Percentiles rank a stretch among this genome's conserved stretches.
phyloP scores from a whole-genome alignment of 768 basidiomycete genomes.

The Clavaria fumosa region DNA sequence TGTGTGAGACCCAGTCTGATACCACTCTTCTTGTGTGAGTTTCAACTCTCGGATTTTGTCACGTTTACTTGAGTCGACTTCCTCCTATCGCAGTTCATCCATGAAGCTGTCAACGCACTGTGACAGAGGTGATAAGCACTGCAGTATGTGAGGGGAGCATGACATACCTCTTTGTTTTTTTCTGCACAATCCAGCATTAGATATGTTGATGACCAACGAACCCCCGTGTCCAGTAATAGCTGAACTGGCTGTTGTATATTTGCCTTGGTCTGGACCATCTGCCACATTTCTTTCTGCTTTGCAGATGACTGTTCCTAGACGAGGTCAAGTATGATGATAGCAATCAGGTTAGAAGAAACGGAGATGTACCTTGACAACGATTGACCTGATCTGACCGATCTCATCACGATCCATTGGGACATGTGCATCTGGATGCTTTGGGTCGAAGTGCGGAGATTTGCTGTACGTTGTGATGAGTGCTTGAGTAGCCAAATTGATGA shows the following conservation, averaged over 20 bases:
- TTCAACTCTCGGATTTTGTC: slow-evolving; percentile 11
- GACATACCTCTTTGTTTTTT: background rate
- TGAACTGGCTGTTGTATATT: slow-evolving; percentile 3
- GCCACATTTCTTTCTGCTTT: slow-evolving; percentile 13
- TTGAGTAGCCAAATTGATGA: slow-evolving; percentile 22
- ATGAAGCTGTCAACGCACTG: slow-evolving; percentile 17
- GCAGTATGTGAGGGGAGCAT: too few relatives aligned
- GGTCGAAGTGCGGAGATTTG: slow-evolving; percentile 14
- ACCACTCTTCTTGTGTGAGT: slow-evolving; percentile 15
- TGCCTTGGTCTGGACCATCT: slow-evolving; percentile 9
- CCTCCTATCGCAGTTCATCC: slow-evolving; percentile 12
- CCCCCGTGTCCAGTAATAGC: slow-evolving; percentile 18
- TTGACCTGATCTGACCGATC: slow-evolving; percentile 8
- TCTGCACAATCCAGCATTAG: slow-evolving; percentile 14
- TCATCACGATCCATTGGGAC: slow-evolving; percentile 12
- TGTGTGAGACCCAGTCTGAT: too few relatives aligned
- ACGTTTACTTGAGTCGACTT: slow-evolving; percentile 15
- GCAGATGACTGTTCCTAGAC: slow-evolving; percentile 16
- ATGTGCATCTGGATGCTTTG: slow-evolving; percentile 11
- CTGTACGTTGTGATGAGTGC: slow-evolving; percentile 16
- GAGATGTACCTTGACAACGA: slow-evolving; percentile 9
- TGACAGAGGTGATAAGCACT: too few relatives aligned
- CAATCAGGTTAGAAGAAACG: background rate
- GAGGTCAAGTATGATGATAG: too few relatives aligned
- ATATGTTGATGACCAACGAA: slow-evolving; percentile 21